A percentile compares a stretch with the other conserved stretches of the same genome.
Evolutionary conservation across 1,284 basidiomycete species (phyloP).

Genomic region (Acaromyces ingoldii): DNA sequence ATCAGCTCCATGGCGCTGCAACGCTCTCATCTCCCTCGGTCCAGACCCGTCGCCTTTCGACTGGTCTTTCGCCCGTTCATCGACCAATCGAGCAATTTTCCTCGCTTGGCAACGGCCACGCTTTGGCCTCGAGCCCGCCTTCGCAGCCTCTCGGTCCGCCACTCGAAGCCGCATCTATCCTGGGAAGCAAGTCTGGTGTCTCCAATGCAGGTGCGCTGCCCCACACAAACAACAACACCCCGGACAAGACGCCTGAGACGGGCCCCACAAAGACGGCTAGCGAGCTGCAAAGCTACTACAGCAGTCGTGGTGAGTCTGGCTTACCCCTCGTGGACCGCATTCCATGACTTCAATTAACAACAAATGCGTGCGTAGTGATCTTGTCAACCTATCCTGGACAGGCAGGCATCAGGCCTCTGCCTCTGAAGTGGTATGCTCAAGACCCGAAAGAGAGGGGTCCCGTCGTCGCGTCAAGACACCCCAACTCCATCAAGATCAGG

Average conservation of each 20-base stretch:
- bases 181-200: too few relatives aligned
- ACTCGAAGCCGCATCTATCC: slow-evolving; percentile 15
- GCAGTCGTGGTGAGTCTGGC: not conserved
- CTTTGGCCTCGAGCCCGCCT: slow-evolving; percentile 29
- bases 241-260: slow-evolving; percentile 32
- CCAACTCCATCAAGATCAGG: slow-evolving; percentile 71
- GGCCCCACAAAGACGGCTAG: slow-evolving; percentile 16
- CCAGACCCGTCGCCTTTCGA: slow-evolving; percentile 19
- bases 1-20: slow-evolving; percentile 27
- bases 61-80: slow-evolving; percentile 27
- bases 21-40: slow-evolving; percentile 26
- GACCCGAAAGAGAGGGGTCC: slow-evolving; percentile 70
- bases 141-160: slow-evolving; percentile 34
- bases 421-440: slow-evolving; percentile 74
- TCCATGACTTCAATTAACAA: slow-evolving; percentile 4
- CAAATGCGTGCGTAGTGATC: slow-evolving; percentile 31
- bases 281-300: slow-evolving; percentile 1
- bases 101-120: slow-evolving; percentile 12
- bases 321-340: not conserved
- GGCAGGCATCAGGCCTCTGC: slow-evolving; percentile 64
- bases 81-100: slow-evolving; percentile 23
- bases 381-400: slow-evolving; percentile 44
- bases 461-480: slow-evolving; percentile 80
- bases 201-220: too few relatives aligned
- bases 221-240: slow-evolving; percentile 27